Conservation (phyloP, 192 early-diverging fungal species). For the Mortierella claussenii region DNA sequence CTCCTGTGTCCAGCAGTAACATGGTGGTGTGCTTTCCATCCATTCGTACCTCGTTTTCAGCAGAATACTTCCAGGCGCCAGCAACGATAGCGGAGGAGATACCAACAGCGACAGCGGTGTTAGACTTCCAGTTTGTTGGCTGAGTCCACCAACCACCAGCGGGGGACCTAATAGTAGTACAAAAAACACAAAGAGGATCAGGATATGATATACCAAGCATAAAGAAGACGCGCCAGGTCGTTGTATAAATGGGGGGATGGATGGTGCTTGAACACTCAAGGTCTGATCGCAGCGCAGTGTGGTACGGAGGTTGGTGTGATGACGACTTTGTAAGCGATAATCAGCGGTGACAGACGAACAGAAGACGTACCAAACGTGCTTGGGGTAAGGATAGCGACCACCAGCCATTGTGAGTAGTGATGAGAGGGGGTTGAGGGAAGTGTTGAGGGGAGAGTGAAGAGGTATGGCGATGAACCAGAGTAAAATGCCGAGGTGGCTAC, state of each 20-base stretch:
- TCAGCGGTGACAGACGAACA: neutral
- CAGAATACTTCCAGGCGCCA: slow-evolving; percentile 68
- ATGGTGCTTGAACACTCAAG: too few species aligned
- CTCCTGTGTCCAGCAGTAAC: neutral
- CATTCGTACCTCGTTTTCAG: slow-evolving; percentile 57
- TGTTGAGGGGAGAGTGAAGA: slow-evolving; percentile 5
- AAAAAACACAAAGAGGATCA: neutral
- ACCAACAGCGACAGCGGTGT: slow-evolving; percentile 52
- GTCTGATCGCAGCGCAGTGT: too few species aligned
- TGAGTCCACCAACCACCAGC: slow-evolving; percentile 74
- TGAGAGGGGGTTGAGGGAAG: slow-evolving; percentile 1
- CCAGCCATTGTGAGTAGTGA: slow-evolving; percentile 47
- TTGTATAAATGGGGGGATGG: too few species aligned
- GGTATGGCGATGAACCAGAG: too few species aligned
- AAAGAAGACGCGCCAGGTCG: too few species aligned
- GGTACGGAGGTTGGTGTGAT: too few species aligned
- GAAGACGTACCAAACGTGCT: slow-evolving; percentile 53
- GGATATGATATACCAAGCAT: too few species aligned
- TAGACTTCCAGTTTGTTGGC: slow-evolving; percentile 66
- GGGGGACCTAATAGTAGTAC: slow-evolving; percentile 25
- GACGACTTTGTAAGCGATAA: neutral
- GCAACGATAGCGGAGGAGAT: slow-evolving; percentile 55
- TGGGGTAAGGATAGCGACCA: slow-evolving; percentile 53
- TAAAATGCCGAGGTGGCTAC: too few species aligned
- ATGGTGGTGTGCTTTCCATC: too few species aligned